A percentile compares a stretch with the other conserved stretches of the same genome.
phyloP scores from a whole-genome alignment of 1,284 basidiomycete genomes.

The Cutaneotrichosporon spelunceum region DNA sequence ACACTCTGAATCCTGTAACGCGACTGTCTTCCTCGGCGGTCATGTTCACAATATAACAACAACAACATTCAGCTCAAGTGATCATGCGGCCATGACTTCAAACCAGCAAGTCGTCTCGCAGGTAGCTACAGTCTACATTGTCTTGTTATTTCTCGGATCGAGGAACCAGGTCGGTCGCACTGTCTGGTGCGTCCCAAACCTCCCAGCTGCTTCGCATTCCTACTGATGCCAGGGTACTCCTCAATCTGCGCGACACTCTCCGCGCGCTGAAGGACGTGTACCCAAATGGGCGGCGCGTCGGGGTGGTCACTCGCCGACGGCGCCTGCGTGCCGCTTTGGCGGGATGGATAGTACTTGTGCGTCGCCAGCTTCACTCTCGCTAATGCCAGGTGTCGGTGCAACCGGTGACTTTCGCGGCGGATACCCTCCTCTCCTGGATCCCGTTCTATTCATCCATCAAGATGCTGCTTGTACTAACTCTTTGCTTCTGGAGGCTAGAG shows the following conservation, averaged over 20 bases:
- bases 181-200: slow-evolving; percentile 9
- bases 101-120: not conserved
- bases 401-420: slow-evolving; percentile 14
- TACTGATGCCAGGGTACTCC: slow-evolving; percentile 28
- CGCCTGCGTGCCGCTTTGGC: slow-evolving; percentile 33
- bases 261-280: slow-evolving; percentile 33
- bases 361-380: not conserved
- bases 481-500: slow-evolving; percentile 28
- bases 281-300: slow-evolving; percentile 36
- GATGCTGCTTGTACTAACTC: slow-evolving; percentile 20
- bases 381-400: slow-evolving; percentile 25
- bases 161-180: not conserved
- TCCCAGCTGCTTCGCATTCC: not conserved
- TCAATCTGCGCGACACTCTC: slow-evolving; percentile 37
- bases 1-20: not conserved
- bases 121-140: not conserved
- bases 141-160: not conserved
- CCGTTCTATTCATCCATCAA: slow-evolving; percentile 40
- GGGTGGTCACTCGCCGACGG: slow-evolving; percentile 29
- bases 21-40: not conserved
- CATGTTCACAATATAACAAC: slow-evolving; percentile 4
- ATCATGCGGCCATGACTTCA: not conserved
- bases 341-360: slow-evolving; percentile 40
- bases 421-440: slow-evolving; percentile 35
- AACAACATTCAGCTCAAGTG: not conserved